Evolutionary conservation across 768 basidiomycete species (phyloP).

Genomic region (Naganishia kalamii): DNA sequence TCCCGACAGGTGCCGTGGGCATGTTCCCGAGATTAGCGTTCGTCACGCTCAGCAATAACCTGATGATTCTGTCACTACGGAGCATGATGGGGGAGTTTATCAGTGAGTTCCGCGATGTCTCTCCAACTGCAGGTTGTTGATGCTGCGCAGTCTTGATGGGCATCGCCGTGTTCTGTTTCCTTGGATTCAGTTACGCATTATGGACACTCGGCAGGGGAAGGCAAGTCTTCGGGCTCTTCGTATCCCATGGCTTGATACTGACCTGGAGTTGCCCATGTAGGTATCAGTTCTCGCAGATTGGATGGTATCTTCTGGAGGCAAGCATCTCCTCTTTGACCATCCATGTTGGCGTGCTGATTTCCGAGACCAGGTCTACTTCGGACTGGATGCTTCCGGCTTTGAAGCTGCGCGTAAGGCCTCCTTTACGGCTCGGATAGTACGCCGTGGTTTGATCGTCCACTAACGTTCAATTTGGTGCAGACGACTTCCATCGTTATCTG

Average conservation of each 20-base stretch:
- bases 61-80: conserved; percentile 54
- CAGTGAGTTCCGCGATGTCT: conserved; percentile 29
- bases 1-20: conserved; percentile 58
- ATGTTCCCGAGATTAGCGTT: conserved; percentile 90
- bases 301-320: conserved; percentile 92
- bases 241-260: conserved; percentile 9
- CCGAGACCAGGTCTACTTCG: conserved; percentile 59
- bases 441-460: too few relatives aligned
- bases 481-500: conserved; percentile 72
- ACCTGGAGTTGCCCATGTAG: conserved; percentile 19
- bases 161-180: conserved; percentile 55
- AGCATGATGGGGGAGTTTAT: conserved; percentile 88
- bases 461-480: conserved; percentile 45
- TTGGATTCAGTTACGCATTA: conserved; percentile 84
- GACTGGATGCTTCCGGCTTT: conserved; percentile 88
- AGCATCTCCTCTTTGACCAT: too few relatives aligned
- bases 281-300: conserved; percentile 55
- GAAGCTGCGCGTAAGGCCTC: conserved; percentile 63
- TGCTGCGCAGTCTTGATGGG: conserved; percentile 38
- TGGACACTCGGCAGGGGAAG: conserved; percentile 67
- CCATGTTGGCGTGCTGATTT: too few relatives aligned
- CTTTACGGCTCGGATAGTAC: background rate
- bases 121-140: conserved; percentile 29
- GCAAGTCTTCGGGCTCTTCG: conserved; percentile 15
- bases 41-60: conserved; percentile 66